A percentile compares a stretch with the other conserved stretches of the same genome.
phyloP scores from a whole-genome alignment of 148 eudicot species.

The Vaccinium corymbosum region DNA sequence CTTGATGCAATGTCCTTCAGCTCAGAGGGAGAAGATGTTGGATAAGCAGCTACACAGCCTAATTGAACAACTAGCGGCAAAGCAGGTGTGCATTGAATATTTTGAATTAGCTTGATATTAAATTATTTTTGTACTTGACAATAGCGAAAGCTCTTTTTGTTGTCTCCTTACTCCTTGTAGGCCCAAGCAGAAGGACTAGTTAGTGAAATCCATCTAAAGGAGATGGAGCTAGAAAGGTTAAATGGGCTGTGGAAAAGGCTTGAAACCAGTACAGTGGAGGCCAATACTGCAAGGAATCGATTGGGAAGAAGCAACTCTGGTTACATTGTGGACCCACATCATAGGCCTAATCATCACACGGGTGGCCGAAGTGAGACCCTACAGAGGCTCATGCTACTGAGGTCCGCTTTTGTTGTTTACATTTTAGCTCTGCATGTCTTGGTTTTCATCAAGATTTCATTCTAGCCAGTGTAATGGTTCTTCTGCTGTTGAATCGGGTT shows the following conservation, averaged over 20 bases:
- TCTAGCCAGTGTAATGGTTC: conserved; percentile 29
- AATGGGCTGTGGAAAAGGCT: conserved; percentile 63
- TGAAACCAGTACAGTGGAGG: conserved; percentile 48
- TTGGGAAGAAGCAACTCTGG: conserved; percentile 53
- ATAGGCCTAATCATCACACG: conserved; percentile 49
- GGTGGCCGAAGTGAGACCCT: conserved; percentile 57
- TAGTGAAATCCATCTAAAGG: conserved; percentile 74
- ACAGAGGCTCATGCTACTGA: conserved; percentile 70
- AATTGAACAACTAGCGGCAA: conserved; percentile 84
- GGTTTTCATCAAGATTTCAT: conserved; percentile 84
- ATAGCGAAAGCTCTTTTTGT: background rate
- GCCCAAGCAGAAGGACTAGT: conserved; percentile 88
- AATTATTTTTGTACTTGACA: background rate
- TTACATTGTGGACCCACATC: conserved; percentile 43
- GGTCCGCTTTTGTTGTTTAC: conserved; percentile 90
- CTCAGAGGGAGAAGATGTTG: conserved; percentile 86
- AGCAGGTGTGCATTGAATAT: conserved; percentile 50
- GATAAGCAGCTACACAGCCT: conserved; percentile 95
- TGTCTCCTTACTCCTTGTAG: conserved; percentile 27
- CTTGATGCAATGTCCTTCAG: conserved; percentile 38
- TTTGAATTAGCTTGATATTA: background rate
- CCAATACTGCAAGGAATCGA: conserved; percentile 64
- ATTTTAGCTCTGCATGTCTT: conserved; percentile 71
- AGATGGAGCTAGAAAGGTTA: conserved; percentile 77
- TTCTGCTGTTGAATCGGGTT: conserved; percentile 14